These are phyloP conservation scores for Apiospora marii DNA, from an alignment of 2,329 filamentous ascomycete genomes.

Conservation along the genomic window DNA sequence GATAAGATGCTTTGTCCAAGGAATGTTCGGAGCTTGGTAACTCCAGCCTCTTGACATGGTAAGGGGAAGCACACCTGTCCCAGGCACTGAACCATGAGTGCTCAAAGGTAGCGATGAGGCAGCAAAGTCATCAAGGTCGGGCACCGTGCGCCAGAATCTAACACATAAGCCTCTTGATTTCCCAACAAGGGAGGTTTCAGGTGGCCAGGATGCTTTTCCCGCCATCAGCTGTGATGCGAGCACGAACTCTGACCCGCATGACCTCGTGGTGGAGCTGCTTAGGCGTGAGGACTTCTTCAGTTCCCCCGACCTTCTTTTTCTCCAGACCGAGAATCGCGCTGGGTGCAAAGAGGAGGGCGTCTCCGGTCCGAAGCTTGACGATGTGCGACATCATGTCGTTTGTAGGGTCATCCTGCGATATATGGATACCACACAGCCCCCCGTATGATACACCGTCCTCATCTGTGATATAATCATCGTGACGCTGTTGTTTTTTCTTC, in stretches of 20 bases:
- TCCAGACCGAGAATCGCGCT: slow-evolving; percentile 48
- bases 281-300: slow-evolving; percentile 25
- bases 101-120: background rate
- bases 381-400: slow-evolving; percentile 51
- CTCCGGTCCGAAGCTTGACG: slow-evolving; percentile 51
- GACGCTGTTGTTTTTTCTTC: background rate
- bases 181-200: background rate
- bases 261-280: slow-evolving; percentile 47
- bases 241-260: slow-evolving; percentile 50
- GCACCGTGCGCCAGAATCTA: background rate
- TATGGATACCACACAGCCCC: slow-evolving; percentile 23
- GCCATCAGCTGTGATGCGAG: slow-evolving; percentile 53
- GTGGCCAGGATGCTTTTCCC: slow-evolving; percentile 54
- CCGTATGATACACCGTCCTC: slow-evolving; percentile 37
- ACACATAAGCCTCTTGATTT: background rate
- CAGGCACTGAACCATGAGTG: background rate
- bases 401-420: slow-evolving; percentile 30
- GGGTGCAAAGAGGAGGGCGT: slow-evolving; percentile 56
- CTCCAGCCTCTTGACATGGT: background rate
- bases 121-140: background rate
- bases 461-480: slow-evolving; percentile 2
- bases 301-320: slow-evolving; percentile 13
- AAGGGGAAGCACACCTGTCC: background rate
- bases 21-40: background rate
- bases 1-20: background rate